Evolutionary conservation across 345 rosid genomes (phyloP).

Genomic region (Salix purpurea): DNA sequence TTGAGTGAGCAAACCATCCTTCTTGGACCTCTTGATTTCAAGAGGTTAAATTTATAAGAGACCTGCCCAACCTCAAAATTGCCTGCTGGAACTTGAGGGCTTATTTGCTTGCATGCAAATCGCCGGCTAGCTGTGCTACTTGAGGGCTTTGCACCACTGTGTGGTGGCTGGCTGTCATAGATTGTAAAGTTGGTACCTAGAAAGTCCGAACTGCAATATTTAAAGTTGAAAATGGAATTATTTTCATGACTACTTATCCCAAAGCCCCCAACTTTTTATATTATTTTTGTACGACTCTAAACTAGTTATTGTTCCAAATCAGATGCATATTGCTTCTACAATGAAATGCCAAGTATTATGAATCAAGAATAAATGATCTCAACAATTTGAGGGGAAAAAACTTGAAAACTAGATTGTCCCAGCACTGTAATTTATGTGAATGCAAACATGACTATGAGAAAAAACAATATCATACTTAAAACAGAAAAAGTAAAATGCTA

Average conservation of each 20-base stretch:
- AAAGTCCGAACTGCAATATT: slow-evolving; percentile 75
- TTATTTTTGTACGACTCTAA: not conserved
- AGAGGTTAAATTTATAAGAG: slow-evolving; percentile 82
- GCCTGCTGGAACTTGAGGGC: slow-evolving; percentile 90
- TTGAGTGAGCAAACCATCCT: slow-evolving; percentile 80
- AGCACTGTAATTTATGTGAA: not conserved
- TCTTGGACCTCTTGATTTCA: slow-evolving; percentile 96
- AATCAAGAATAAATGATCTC: not conserved
- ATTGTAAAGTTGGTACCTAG: slow-evolving; percentile 91
- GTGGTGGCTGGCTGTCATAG: slow-evolving; percentile 83
- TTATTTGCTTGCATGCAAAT: slow-evolving; percentile 88
- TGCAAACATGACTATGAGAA: not conserved
- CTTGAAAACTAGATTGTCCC: not conserved
- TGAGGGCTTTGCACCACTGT: slow-evolving; percentile 83
- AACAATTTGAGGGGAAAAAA: not conserved
- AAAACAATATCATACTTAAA: not conserved
- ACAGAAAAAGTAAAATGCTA: not conserved
- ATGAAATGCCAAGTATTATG: not conserved
- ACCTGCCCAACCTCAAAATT: slow-evolving; percentile 84
- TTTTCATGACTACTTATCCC: not conserved
- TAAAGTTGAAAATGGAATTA: not conserved
- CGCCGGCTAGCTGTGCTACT: slow-evolving; percentile 66
- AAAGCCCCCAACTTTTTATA: not conserved
- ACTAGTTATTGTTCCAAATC: not conserved
- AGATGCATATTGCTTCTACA: not conserved